Base-by-base conservation (phyloP, 2,329 filamentous ascomycete genomes). In the Neospermospora avenae region DNA sequence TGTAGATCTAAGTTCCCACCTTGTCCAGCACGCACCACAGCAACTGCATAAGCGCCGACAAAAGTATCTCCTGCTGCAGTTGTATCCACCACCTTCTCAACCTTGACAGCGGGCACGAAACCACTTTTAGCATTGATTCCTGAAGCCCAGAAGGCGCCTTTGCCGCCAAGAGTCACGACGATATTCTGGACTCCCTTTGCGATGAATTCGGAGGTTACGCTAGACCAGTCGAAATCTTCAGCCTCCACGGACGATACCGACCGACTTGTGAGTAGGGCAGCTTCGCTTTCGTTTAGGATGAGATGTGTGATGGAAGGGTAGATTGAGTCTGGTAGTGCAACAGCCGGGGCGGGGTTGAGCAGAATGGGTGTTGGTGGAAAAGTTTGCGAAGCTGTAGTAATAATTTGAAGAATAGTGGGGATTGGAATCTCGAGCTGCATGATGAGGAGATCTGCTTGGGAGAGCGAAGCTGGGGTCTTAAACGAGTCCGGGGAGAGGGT, bases 21-120 rank as follows among this genome's bases (percentile, higher is more conserved):
- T 37, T 59, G 64, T 8, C n/a, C 20, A 25, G 18, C 54, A 6
- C 28, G 20, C 5, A 90, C 90, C 31, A 88, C 82, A 59, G 86
- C 84, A 25, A 95, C 84, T 2, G 91, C 89, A 73, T 96, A 96
- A 22, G 85, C 89, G 1, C 95, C 93, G 4, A 96, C 90, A 76
- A 97, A 97, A 0, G 93, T 97, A 74, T 98, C 93, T 0, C 93
- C 93, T 4, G 95, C 95, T 1, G 89, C 93, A 7, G 93, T 98
- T 1, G 93, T 98, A 74, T 98, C 93, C 4, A 97, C 85, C 1
- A 98, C 93, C 59, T 82, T 76, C 3, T 73, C 76, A 18, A 91
- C 88, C 74, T 89, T 88, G 63, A 84, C 80, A 0, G 90, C 91
- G 4, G 79, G 77, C 1, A 92, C 74, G 25, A 79, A 85, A 77